Conservation (phyloP, 2,329 filamentous ascomycete species). For the Scopulariopsis brevicaulis region DNA sequence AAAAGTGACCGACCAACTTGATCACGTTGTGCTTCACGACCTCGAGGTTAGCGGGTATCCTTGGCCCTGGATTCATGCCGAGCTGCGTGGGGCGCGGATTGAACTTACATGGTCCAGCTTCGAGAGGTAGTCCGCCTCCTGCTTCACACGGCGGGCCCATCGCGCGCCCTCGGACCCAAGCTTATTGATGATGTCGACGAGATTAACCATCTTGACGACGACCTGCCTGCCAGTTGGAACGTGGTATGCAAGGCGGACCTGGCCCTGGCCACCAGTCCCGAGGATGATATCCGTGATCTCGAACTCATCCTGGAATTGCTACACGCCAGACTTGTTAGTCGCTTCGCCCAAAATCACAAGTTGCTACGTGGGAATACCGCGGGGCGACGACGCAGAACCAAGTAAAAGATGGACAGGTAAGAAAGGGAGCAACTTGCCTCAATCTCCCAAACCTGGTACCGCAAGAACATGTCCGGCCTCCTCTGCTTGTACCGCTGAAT, state of each 20-base stretch:
- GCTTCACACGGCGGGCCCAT: neutral
- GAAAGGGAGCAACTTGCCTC: neutral
- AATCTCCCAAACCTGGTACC: neutral
- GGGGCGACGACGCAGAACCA: neutral
- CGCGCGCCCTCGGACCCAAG: neutral
- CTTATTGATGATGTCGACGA: neutral
- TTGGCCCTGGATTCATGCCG: neutral
- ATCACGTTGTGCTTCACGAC: constrained; percentile 1
- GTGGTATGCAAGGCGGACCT: constrained; percentile 2
- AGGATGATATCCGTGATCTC: constrained; percentile 2
- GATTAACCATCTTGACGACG: constrained; percentile 1
- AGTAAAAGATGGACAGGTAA: neutral
- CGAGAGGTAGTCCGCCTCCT: constrained; percentile 2
- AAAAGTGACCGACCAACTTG: neutral
- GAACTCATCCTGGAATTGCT: constrained; percentile 3
- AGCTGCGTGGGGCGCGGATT: too few species aligned
- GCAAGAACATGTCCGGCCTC: neutral
- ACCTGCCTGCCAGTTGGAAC: constrained; percentile 1
- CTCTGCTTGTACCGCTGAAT: neutral
- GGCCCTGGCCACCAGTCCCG: constrained; percentile 4
- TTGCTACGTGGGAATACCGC: neutral
- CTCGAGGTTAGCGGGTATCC: neutral
- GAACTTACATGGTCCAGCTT: constrained; percentile 5
- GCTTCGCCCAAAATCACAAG: neutral
- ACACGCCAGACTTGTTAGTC: neutral